Evolutionary conservation across 208 protist genomes (phyloP).

Genomic region (Trypanosoma theileri): DNA sequence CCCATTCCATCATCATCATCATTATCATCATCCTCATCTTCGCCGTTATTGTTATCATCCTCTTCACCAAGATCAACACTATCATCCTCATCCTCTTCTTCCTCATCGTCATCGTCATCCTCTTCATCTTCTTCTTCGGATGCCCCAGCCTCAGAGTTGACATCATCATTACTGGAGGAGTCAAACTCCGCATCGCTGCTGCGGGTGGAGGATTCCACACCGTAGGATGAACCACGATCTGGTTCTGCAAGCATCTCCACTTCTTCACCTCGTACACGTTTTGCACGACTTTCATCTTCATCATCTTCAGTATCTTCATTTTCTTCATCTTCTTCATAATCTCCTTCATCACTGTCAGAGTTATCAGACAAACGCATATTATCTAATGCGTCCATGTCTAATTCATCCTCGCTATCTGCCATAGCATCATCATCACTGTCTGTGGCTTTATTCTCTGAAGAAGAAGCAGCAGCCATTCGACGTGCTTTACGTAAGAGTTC

Average conservation of each 20-base stretch:
- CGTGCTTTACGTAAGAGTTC: conserved; percentile 38
- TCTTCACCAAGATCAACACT: conserved; percentile 1
- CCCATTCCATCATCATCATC: conserved; percentile 54
- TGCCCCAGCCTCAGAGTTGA: conserved; percentile 17
- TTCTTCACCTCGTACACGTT: conserved; percentile 17
- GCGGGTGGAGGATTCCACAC: conserved; percentile 29
- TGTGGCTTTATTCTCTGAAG: conserved; percentile 9
- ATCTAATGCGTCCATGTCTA: conserved; percentile 21
- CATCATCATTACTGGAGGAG: conserved; percentile 37
- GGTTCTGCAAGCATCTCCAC: conserved; percentile 38
- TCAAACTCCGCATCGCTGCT: conserved; percentile 27
- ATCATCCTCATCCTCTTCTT: conserved; percentile 23
- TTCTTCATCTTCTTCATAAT: conserved; percentile 23
- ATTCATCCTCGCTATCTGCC: conserved; percentile 17
- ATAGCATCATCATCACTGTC: background rate
- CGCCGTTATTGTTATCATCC: conserved; percentile 22
- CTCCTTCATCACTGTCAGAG: conserved; percentile 23
- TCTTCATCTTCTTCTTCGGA: conserved; percentile 28
- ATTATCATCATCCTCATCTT: conserved; percentile 30
- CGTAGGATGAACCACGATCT: conserved; percentile 29
- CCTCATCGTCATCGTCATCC: conserved; percentile 13
- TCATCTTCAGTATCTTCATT: conserved; percentile 1
- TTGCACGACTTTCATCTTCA: conserved; percentile 4
- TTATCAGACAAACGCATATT: conserved; percentile 12
- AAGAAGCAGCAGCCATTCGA: conserved; percentile 11